Conservation (phyloP, 1,139 yeast species). For the Yamadazyma siamensis region DNA sequence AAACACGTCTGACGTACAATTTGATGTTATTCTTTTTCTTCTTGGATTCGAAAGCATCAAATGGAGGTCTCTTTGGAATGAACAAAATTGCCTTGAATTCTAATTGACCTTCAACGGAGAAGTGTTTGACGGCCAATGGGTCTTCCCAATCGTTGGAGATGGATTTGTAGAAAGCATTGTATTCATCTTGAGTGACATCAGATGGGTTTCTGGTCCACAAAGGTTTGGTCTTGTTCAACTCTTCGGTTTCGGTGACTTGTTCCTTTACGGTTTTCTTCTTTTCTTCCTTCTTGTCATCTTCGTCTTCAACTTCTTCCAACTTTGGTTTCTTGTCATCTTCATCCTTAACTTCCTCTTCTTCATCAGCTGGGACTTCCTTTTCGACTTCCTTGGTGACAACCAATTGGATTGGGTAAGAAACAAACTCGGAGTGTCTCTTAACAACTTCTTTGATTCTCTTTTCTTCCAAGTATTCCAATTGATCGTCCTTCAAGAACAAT, state of each 20-base stretch:
- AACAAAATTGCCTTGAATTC: slow-evolving; percentile 98
- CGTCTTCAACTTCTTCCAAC: slow-evolving; percentile 69
- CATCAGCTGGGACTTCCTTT: slow-evolving; percentile 83
- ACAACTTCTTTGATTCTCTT: slow-evolving; percentile 99
- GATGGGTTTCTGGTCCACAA: slow-evolving; percentile 99
- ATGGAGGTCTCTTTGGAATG: slow-evolving; percentile 99
- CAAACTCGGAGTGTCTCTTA: slow-evolving; percentile 99
- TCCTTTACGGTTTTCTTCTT: slow-evolving; percentile 80
- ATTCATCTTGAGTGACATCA: slow-evolving; percentile 97
- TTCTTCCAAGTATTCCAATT: slow-evolving; percentile 98
- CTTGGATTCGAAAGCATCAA: slow-evolving; percentile 94
- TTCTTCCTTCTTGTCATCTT: slow-evolving; percentile 60
- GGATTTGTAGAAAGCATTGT: slow-evolving; percentile 98
- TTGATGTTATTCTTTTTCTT: slow-evolving; percentile 99
- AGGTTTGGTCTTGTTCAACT: slow-evolving; percentile 98
- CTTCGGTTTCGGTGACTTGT: slow-evolving; percentile 86
- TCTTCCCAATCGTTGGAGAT: slow-evolving; percentile 99
- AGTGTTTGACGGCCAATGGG: slow-evolving; percentile 99
- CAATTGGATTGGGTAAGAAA: slow-evolving; percentile 97
- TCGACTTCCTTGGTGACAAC: slow-evolving; percentile 98
- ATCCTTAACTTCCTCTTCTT: slow-evolving; percentile 46
- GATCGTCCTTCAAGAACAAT: slow-evolving; percentile 98
- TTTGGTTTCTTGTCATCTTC: slow-evolving; percentile 56
- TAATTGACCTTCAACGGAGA: slow-evolving; percentile 99
- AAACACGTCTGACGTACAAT: slow-evolving; percentile 98